Conservation (phyloP, 2,329 filamentous ascomycete genomes). For the Diaporthe sp. region DNA sequence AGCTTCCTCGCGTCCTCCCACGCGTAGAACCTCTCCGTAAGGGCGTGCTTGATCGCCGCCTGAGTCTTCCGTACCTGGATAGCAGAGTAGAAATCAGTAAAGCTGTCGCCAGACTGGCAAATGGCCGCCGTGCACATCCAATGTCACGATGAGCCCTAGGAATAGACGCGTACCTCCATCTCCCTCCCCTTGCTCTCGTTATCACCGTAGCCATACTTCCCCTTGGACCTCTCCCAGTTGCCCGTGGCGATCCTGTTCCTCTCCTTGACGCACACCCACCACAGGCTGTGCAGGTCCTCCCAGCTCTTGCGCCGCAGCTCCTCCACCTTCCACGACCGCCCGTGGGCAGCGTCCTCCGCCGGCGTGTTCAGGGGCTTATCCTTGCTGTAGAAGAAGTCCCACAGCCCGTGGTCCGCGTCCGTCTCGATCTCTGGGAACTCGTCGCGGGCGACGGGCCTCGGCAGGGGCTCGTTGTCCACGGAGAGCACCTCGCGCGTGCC, state of each 20-base stretch:
- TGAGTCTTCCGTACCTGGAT: constrained; percentile 81
- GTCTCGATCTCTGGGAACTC: constrained; percentile 70
- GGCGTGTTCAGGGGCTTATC: constrained; percentile 80
- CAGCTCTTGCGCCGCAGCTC: constrained; percentile 92
- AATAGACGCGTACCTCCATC: constrained; percentile 68
- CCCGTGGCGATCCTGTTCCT: constrained; percentile 90
- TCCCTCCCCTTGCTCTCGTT: constrained; percentile 76
- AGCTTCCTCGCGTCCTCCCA: constrained; percentile 83
- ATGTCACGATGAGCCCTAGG: background rate
- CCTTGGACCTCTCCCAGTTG: constrained; percentile 74
- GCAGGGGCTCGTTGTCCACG: constrained; percentile 79
- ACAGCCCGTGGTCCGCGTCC: constrained; percentile 87
- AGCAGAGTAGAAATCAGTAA: constrained; percentile 36
- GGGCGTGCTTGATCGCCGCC: constrained; percentile 83
- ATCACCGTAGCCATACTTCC: constrained; percentile 81
- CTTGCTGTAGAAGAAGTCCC: constrained; percentile 87
- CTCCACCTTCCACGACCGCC: constrained; percentile 85
- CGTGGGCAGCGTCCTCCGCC: constrained; percentile 78
- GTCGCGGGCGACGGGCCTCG: constrained; percentile 70
- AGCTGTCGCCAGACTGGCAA: background rate
- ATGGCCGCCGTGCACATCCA: background rate
- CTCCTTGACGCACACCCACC: constrained; percentile 96
- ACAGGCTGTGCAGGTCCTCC: constrained; percentile 92
- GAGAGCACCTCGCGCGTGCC: constrained; percentile 82
- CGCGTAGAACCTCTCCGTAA: constrained; percentile 90